Percentiles rank a stretch among this genome's conserved stretches.
These are phyloP conservation scores for Pezicula neosporulosa DNA, from an alignment of 2,329 filamentous ascomycete genomes.

Conservation along the genomic window DNA sequence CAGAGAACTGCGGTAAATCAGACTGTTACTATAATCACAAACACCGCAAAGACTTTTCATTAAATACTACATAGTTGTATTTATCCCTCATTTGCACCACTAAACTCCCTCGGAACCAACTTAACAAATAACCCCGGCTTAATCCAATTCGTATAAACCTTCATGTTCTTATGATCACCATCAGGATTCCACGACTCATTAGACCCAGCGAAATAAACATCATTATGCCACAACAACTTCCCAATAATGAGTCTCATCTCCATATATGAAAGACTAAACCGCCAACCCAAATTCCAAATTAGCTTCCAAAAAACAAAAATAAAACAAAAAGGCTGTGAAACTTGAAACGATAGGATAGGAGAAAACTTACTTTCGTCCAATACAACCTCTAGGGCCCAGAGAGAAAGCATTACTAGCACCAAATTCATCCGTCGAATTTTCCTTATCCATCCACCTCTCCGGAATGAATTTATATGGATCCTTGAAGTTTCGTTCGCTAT, in stretches of 20 bases:
- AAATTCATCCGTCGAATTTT: conserved; percentile 7
- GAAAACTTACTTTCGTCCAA: conserved; percentile 13
- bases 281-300: no score
- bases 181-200: background rate
- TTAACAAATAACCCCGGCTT: background rate
- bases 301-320: no score
- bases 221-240: background rate
- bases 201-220: background rate
- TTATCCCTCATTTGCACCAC: no score
- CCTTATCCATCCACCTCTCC: conserved; percentile 30
- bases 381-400: conserved; percentile 15
- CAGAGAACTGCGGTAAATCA: no score
- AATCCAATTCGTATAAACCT: background rate
- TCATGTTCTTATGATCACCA: background rate
- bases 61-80: no score
- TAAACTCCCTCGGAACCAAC: no score
- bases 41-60: no score
- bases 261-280: conserved; percentile 13
- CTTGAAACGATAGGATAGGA: background rate
- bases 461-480: conserved; percentile 24
- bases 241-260: conserved; percentile 18
- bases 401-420: conserved; percentile 14
- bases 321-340: no score
- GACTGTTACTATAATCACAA: no score
- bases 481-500: conserved; percentile 11